phyloP scores from a whole-genome alignment of 164 flowering plant genomes.

The Litsea cubeba region DNA sequence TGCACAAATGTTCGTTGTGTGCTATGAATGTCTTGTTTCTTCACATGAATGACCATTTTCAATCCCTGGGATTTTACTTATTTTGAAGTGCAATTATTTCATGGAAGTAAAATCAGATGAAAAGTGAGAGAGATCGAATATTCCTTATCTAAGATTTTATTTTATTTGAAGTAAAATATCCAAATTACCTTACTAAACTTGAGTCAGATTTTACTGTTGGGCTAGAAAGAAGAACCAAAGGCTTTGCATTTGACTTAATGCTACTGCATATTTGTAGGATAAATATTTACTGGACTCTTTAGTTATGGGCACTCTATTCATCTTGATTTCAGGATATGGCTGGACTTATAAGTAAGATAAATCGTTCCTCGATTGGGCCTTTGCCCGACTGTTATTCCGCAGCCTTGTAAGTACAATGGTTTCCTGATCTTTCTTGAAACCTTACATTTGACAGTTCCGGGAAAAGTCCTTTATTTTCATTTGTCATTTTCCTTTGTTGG shows the following conservation, averaged over 20 bases:
- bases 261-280: too few species aligned
- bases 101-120: too few species aligned
- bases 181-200: not conserved
- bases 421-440: not conserved
- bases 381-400: slow-evolving; percentile 90
- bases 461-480: too few species aligned
- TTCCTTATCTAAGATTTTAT: too few species aligned
- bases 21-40: not conserved
- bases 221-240: too few species aligned
- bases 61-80: too few species aligned
- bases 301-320: slow-evolving; percentile 2
- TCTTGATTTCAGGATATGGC: slow-evolving; percentile 88
- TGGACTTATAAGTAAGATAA: slow-evolving; percentile 92
- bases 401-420: slow-evolving; percentile 62
- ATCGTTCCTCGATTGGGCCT: slow-evolving; percentile 95
- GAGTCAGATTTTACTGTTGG: not conserved
- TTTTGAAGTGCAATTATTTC: too few species aligned
- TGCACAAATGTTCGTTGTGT: too few species aligned
- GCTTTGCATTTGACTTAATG: too few species aligned
- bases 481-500: too few species aligned
- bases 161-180: not conserved
- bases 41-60: not conserved
- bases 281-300: not conserved
- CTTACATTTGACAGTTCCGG: not conserved
- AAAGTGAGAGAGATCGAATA: not conserved